phyloP scores from a whole-genome alignment of 2,329 filamentous ascomycete species.

The Thelonectria rubi region DNA sequence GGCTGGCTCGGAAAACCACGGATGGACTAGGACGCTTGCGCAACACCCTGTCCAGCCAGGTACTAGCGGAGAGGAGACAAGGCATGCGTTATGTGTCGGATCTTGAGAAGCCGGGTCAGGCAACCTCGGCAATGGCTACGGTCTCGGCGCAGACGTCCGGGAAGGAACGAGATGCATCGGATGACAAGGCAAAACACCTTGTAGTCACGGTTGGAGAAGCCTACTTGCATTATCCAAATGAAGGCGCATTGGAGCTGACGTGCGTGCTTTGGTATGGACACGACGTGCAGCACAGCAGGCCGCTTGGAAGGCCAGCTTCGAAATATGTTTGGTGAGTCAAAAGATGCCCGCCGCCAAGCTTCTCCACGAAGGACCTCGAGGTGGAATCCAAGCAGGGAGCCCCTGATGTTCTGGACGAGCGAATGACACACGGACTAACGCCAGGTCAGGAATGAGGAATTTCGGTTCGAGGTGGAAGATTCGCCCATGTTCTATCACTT shows the following conservation, averaged over 20 bases:
- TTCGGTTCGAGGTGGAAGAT: constrained; percentile 38
- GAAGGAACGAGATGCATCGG: not conserved
- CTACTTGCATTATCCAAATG: constrained; percentile 32
- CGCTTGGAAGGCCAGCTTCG: constrained; percentile 29
- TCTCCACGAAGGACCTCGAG: constrained; percentile 18
- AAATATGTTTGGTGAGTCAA: constrained; percentile 40
- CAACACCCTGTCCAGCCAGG: constrained; percentile 28
- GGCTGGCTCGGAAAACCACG: constrained; percentile 29
- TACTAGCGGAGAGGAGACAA: constrained; percentile 31
- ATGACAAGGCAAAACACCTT: constrained; percentile 15
- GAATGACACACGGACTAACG: constrained; percentile 29
- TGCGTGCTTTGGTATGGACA: constrained; percentile 42
- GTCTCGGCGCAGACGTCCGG: not conserved
- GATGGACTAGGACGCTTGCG: constrained; percentile 26
- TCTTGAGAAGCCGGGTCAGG: constrained; percentile 29
- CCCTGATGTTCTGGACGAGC: constrained; percentile 21
- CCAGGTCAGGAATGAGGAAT: constrained; percentile 39
- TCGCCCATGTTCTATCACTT: constrained; percentile 42
- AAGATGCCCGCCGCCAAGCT: constrained; percentile 12
- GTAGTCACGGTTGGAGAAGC: constrained; percentile 19
- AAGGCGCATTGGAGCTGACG: constrained; percentile 33
- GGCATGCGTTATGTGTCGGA: constrained; percentile 30
- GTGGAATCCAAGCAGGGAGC: constrained; percentile 18
- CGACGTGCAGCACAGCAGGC: constrained; percentile 37
- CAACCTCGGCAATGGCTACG: constrained; percentile 26